Percentiles rank a stretch among this genome's conserved stretches.
These are phyloP conservation scores for Kwoniella newhampshirensis DNA, from an alignment of 768 basidiomycete species.

Conservation along the genomic window DNA sequence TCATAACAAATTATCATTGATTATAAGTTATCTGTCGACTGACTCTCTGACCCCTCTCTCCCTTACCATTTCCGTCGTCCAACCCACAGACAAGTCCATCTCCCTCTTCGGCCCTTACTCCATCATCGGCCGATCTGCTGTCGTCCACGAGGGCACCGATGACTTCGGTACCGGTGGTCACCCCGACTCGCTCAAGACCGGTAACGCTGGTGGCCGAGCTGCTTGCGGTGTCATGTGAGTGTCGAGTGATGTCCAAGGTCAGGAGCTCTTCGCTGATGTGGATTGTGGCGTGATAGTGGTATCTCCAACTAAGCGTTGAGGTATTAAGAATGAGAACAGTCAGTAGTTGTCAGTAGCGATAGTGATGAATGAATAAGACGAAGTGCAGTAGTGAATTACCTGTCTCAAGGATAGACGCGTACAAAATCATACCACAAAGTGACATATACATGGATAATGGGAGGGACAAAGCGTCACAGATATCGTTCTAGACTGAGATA, in stretches of 20 bases:
- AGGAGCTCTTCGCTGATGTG: conserved; percentile 1
- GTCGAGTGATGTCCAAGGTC: background rate
- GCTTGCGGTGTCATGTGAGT: conserved; percentile 80
- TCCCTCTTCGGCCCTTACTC: conserved; percentile 68
- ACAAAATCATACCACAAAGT: too few relatives aligned
- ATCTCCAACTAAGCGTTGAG: conserved; percentile 20
- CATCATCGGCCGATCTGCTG: conserved; percentile 72
- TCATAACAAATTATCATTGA: background rate
- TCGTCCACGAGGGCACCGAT: conserved; percentile 74
- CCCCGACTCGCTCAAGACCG: conserved; percentile 71
- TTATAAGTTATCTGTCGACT: background rate
- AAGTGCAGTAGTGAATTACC: too few relatives aligned
- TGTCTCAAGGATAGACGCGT: too few relatives aligned
- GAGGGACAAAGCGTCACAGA: too few relatives aligned
- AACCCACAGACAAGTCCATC: conserved; percentile 58
- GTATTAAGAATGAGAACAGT: background rate
- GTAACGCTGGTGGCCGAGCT: conserved; percentile 68
- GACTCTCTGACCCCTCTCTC: background rate
- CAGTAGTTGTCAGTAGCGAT: conserved; percentile 1
- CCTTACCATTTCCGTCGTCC: background rate
- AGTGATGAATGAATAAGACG: background rate
- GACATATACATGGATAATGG: too few relatives aligned
- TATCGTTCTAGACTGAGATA: too few relatives aligned
- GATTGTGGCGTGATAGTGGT: conserved; percentile 6
- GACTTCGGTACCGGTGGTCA: conserved; percentile 72